Evolutionary conservation across 169 alveolate genomes (phyloP).

Genomic region (Plasmodium gallinaceum): DNA sequence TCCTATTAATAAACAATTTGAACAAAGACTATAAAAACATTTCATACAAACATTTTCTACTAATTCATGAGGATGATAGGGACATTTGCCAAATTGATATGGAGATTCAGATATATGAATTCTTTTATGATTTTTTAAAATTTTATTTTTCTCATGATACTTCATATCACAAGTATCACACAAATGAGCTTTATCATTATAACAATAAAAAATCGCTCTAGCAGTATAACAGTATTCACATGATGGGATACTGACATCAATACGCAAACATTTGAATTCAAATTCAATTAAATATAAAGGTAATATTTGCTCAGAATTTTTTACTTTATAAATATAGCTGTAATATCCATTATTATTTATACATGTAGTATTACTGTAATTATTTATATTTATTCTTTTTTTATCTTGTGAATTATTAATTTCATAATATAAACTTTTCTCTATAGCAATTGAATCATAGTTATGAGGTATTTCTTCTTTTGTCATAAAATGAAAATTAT

Average conservation of each 20-base stretch:
- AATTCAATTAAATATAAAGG: conserved; percentile 83
- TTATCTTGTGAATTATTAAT: neutral
- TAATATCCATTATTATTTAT: conserved; percentile 10
- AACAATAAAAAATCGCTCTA: conserved; percentile 43
- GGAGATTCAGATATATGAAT: conserved; percentile 92
- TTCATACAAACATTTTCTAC: conserved; percentile 91
- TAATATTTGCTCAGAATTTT: conserved; percentile 84
- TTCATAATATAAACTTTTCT: conserved; percentile 19
- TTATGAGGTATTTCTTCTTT: conserved; percentile 40
- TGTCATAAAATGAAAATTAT: conserved; percentile 4
- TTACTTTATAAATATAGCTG: conserved; percentile 81
- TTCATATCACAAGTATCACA: conserved; percentile 90
- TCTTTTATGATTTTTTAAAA: conserved; percentile 89
- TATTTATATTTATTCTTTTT: neutral
- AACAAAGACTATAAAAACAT: conserved; percentile 89
- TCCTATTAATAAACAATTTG: conserved; percentile 90
- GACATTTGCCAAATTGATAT: conserved; percentile 91
- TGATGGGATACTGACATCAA: conserved; percentile 84
- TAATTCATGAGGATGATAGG: conserved; percentile 90
- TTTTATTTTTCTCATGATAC: conserved; percentile 88
- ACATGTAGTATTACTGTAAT: neutral
- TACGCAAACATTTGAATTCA: conserved; percentile 83
- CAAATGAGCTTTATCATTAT: conserved; percentile 86
- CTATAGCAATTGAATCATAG: conserved; percentile 73
- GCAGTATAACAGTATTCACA: conserved; percentile 79